These are phyloP conservation scores for Cinnamomum micranthum DNA, from an alignment of 164 flowering plant genomes.

Conservation along the genomic window DNA sequence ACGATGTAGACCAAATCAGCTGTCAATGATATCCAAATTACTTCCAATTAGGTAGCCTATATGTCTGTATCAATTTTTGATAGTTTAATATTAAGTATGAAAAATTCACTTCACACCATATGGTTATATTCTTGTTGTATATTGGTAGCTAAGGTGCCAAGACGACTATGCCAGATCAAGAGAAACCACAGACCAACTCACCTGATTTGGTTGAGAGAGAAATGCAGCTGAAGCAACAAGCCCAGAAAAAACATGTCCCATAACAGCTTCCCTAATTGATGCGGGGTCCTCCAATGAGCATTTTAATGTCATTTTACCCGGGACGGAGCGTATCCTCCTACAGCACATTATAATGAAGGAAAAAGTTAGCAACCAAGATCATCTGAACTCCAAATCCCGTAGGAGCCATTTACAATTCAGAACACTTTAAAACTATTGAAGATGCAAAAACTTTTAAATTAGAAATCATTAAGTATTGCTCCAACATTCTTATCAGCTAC, in stretches of 20 bases:
- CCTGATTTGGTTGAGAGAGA: constrained; percentile 56
- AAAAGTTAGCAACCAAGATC: background rate
- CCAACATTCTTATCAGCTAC: no score
- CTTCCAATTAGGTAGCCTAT: background rate
- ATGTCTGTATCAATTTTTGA: background rate
- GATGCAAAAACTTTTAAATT: no score
- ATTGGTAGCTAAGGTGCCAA: background rate
- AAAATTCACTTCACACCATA: background rate
- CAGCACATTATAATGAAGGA: background rate
- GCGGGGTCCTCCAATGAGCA: constrained; percentile 30
- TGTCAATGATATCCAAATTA: background rate
- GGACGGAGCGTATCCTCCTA: constrained; percentile 27
- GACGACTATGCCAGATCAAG: background rate
- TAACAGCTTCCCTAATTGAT: constrained; percentile 23
- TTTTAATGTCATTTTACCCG: constrained; percentile 19
- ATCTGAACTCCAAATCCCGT: background rate
- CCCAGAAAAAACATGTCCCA: constrained; percentile 39
- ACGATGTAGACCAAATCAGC: no score
- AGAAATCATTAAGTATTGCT: no score
- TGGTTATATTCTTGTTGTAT: background rate
- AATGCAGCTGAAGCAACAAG: constrained; percentile 56
- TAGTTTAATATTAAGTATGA: background rate
- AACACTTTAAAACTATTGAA: no score
- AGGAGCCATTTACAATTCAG: background rate
- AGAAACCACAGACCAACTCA: constrained; percentile 1